Evolutionary conservation across 225 moss, liverwort and hornwort genomes (phyloP).

Genomic region (Physcomitrium patens): DNA sequence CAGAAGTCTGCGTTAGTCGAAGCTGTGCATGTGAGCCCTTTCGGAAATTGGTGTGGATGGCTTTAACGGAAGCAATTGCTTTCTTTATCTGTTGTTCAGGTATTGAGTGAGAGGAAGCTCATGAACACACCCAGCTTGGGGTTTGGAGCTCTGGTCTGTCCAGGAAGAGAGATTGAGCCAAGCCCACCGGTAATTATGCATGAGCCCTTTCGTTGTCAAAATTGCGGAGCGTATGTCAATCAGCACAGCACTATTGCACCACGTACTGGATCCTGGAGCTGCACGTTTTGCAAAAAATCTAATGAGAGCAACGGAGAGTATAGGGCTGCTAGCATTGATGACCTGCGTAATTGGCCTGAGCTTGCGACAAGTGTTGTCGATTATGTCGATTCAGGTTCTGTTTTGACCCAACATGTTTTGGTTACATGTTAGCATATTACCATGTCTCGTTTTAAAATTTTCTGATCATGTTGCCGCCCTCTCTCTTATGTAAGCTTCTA

Average conservation of each 20-base stretch:
- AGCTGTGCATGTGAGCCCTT: neutral
- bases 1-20: neutral
- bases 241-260: conserved; percentile 78
- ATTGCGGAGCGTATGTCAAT: conserved; percentile 93
- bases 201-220: conserved; percentile 79
- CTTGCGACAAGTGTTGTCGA: conserved; percentile 94
- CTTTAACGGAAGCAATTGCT: neutral
- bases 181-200: conserved; percentile 78
- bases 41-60: neutral
- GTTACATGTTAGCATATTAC: conserved; percentile 25
- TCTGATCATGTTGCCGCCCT: conserved; percentile 13
- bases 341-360: conserved; percentile 88
- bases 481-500: neutral
- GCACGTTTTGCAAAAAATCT: conserved; percentile 88
- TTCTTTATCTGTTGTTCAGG: conserved; percentile 36
- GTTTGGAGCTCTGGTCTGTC: conserved; percentile 90
- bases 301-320: conserved; percentile 88
- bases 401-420: neutral
- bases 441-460: neutral
- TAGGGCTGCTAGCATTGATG: conserved; percentile 63
- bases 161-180: conserved; percentile 76
- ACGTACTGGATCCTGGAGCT: conserved; percentile 82
- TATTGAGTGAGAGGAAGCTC: conserved; percentile 76
- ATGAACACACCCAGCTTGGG: conserved; percentile 92
- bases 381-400: conserved; percentile 81